Percentiles rank a stretch among this genome's conserved stretches.
phyloP scores from a whole-genome alignment of 164 flowering plant species.

The Chloranthus sessilifolius region DNA sequence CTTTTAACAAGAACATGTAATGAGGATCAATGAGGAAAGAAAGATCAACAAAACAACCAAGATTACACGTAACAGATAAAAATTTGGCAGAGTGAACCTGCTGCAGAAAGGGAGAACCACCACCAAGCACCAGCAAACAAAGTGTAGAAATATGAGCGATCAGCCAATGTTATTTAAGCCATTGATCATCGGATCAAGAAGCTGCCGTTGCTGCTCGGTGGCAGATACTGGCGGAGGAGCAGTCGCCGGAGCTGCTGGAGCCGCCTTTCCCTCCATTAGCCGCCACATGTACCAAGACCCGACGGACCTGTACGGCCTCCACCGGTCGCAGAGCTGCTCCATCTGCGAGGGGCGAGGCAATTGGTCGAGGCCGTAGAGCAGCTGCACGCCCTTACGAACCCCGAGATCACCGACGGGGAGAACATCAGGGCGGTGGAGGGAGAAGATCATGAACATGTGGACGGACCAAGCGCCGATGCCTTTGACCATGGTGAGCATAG shows the following conservation, averaged over 20 bases:
- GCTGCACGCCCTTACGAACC: conserved; percentile 81
- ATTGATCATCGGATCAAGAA: conserved; percentile 61
- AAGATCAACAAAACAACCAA: neutral
- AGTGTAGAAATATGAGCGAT: no score
- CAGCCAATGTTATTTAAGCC: conserved; percentile 68
- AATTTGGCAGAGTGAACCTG: neutral
- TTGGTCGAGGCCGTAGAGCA: conserved; percentile 60
- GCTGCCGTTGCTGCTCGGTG: conserved; percentile 30
- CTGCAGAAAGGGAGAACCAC: neutral
- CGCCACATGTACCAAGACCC: conserved; percentile 97
- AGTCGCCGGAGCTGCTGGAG: conserved; percentile 38
- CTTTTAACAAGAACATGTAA: neutral
- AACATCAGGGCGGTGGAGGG: conserved; percentile 91
- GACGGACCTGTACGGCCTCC: conserved; percentile 92
- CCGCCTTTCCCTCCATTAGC: conserved; percentile 57
- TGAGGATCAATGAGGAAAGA: neutral
- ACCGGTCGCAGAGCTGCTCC: conserved; percentile 88
- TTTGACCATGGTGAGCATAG: conserved; percentile 97
- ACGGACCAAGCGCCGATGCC: conserved; percentile 98
- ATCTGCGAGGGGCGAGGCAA: conserved; percentile 92
- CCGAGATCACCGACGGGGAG: conserved; percentile 82
- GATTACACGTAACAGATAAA: neutral
- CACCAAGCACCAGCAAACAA: neutral
- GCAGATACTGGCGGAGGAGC: conserved; percentile 33
- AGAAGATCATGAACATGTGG: conserved; percentile 97